phyloP scores from a whole-genome alignment of 768 basidiomycete genomes.

The Amanita molliuscula region DNA sequence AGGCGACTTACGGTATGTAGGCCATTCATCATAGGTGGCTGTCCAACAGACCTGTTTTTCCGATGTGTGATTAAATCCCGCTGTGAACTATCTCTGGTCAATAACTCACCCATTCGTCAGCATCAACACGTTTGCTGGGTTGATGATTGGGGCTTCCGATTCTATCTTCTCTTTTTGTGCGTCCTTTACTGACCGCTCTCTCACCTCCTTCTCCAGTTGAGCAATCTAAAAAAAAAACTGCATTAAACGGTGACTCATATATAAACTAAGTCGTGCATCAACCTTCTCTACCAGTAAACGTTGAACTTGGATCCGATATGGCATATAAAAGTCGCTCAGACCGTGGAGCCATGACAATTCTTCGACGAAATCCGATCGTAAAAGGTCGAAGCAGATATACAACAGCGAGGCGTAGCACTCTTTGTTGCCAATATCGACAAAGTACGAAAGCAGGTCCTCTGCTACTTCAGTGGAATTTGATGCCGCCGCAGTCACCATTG shows the following conservation, averaged over 20 bases:
- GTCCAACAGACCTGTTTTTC: constrained; percentile 42
- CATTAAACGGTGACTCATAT: not conserved
- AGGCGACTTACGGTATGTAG: constrained; percentile 48
- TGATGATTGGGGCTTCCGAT: constrained; percentile 80
- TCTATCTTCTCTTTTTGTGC: constrained; percentile 84
- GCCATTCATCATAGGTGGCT: constrained; percentile 64
- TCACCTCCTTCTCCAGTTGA: constrained; percentile 79
- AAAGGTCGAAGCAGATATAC: constrained; percentile 91
- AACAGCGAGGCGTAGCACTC: constrained; percentile 92
- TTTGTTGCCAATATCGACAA: constrained; percentile 97
- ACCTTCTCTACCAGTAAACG: constrained; percentile 73
- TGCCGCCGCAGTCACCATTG: constrained; percentile 85
- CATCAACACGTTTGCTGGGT: constrained; percentile 53
- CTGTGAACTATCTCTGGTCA: too few relatives aligned
- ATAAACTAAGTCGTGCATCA: constrained; percentile 4
- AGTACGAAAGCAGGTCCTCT: constrained; percentile 92
- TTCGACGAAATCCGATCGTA: constrained; percentile 86
- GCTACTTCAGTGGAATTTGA: constrained; percentile 82
- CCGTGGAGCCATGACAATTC: constrained; percentile 96
- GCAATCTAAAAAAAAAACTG: constrained; percentile 38
- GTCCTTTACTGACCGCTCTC: constrained; percentile 81
- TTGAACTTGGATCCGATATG: constrained; percentile 84
- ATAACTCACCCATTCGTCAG: constrained; percentile 67
- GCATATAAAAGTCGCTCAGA: constrained; percentile 96
- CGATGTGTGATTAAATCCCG: too few relatives aligned